Conservation (phyloP, 257 asterid genomes). For the Solanum medicagineum region DNA sequence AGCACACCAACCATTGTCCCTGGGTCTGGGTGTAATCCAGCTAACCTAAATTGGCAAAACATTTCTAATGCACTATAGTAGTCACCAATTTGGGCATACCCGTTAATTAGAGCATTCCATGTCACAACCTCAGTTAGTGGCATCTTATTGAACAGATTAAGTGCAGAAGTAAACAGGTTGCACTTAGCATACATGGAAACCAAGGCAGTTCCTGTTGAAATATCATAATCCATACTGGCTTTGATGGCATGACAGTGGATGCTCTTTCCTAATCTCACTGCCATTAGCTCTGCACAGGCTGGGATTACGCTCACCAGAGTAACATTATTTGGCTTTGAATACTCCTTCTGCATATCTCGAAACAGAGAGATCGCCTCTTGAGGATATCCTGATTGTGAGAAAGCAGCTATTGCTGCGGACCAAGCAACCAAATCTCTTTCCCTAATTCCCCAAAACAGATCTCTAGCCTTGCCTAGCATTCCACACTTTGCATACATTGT, state of each 20-base stretch:
- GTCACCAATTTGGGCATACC: slow-evolving; percentile 23
- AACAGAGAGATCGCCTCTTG: slow-evolving; percentile 23
- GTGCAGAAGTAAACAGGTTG: slow-evolving; percentile 9
- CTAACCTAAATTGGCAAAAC: slow-evolving; percentile 10
- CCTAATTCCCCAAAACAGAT: slow-evolving; percentile 10
- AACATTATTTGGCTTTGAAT: slow-evolving; percentile 14
- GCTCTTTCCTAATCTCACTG: slow-evolving; percentile 18
- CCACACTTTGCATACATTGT: slow-evolving; percentile 34
- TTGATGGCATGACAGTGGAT: slow-evolving; percentile 27
- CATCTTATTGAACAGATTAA: slow-evolving; percentile 13
- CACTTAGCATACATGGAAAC: slow-evolving; percentile 37
- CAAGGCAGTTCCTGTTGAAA: slow-evolving; percentile 26
- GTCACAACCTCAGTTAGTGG: slow-evolving; percentile 24
- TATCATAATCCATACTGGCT: slow-evolving; percentile 11
- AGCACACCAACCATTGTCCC: slow-evolving; percentile 29
- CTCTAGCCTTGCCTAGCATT: slow-evolving; percentile 17
- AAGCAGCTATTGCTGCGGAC: slow-evolving; percentile 30
- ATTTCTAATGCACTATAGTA: slow-evolving; percentile 8
- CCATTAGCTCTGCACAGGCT: slow-evolving; percentile 20
- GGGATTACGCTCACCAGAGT: slow-evolving; percentile 28
- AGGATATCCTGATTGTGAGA: slow-evolving; percentile 30
- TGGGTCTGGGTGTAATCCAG: slow-evolving; percentile 19
- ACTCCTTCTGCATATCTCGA: slow-evolving; percentile 24
- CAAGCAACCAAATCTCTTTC: slow-evolving; percentile 29
- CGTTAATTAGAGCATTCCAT: slow-evolving; percentile 32